These are phyloP conservation scores for Ramaria sp. DNA, from an alignment of 768 basidiomycete genomes.

Conservation along the genomic window DNA sequence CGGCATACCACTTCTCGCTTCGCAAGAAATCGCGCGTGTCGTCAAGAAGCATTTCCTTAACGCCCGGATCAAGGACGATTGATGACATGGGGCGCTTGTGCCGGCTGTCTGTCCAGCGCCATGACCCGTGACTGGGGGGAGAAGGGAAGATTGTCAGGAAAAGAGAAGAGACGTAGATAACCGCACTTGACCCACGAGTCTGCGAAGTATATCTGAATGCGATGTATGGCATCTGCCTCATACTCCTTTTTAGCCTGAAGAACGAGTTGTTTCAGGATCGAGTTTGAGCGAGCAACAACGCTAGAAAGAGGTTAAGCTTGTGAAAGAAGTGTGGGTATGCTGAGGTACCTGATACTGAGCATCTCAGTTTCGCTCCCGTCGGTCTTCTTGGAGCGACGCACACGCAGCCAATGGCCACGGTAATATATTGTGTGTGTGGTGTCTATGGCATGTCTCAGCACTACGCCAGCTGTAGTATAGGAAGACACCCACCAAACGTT, in stretches of 20 bases:
- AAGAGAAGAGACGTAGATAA: not conserved
- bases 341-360: slow-evolving; percentile 59
- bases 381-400: slow-evolving; percentile 55
- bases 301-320: slow-evolving; percentile 22
- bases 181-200: slow-evolving; percentile 34
- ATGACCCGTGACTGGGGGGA: slow-evolving; percentile 48
- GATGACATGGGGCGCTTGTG: slow-evolving; percentile 84
- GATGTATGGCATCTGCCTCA: slow-evolving; percentile 76
- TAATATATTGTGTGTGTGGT: slow-evolving; percentile 87
- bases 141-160: not conserved
- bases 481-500: slow-evolving; percentile 31
- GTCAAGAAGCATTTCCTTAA: slow-evolving; percentile 79
- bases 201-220: slow-evolving; percentile 84
- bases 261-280: slow-evolving; percentile 80
- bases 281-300: slow-evolving; percentile 75
- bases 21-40: slow-evolving; percentile 78
- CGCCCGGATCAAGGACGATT: slow-evolving; percentile 80
- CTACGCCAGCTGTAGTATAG: not conserved
- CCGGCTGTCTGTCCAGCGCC: slow-evolving; percentile 81
- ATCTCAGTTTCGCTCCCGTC: slow-evolving; percentile 64
- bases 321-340: not conserved
- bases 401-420: slow-evolving; percentile 73
- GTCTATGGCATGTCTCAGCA: slow-evolving; percentile 25
- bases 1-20: slow-evolving; percentile 90
- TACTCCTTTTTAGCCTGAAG: slow-evolving; percentile 85